phyloP scores from a whole-genome alignment of 805 yeast species.

The Candida ovalis region DNA sequence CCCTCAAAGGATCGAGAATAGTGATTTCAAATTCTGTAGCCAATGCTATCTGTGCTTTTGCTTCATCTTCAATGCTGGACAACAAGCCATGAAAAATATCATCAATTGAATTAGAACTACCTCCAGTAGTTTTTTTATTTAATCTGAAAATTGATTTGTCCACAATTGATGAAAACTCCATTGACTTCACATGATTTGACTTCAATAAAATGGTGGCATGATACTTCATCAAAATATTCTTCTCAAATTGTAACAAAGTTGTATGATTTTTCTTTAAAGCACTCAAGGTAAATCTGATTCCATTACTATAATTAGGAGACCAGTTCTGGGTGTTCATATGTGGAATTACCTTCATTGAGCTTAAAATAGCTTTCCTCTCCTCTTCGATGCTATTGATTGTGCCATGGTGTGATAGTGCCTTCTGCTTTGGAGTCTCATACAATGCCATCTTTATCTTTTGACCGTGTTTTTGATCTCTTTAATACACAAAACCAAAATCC shows the following conservation, averaged over 20 bases:
- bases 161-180: constrained; percentile 1
- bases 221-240: constrained; percentile 3
- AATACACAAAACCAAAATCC: no score
- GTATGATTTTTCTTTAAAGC: constrained; percentile 5
- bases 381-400: neutral
- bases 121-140: neutral
- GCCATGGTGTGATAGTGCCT: no score
- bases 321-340: constrained; percentile 14
- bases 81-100: constrained; percentile 1
- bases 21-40: constrained; percentile 2
- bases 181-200: constrained; percentile 1
- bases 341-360: neutral
- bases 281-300: constrained; percentile 7
- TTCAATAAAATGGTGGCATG: constrained; percentile 2
- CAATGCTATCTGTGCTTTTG: neutral
- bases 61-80: neutral
- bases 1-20: constrained; percentile 6
- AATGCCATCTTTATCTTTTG: no score
- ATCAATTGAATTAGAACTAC: neutral
- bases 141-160: constrained; percentile 2
- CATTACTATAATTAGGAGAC: constrained; percentile 14
- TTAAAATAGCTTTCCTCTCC: neutral
- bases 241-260: constrained; percentile 5
- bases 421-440: no score
- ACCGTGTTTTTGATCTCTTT: no score